Evolutionary conservation across 176 grass and related monocot genomes (phyloP).

Genomic region (Melocanna baccifera): DNA sequence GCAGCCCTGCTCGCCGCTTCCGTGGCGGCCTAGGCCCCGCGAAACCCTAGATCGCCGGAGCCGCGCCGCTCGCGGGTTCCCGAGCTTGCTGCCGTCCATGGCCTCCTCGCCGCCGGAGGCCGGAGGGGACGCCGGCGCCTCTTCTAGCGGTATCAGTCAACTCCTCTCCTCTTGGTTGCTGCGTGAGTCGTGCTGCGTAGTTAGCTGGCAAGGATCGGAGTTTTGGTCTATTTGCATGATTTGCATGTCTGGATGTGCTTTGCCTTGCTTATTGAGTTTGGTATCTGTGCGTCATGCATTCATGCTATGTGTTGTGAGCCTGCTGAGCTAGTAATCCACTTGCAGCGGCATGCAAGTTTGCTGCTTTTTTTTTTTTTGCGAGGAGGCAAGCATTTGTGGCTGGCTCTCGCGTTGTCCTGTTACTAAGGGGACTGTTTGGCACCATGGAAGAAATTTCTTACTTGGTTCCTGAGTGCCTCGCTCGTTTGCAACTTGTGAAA

Average conservation of each 20-base stretch:
- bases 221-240: neutral
- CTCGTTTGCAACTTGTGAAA: neutral
- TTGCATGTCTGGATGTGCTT: neutral
- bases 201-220: neutral
- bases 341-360: constrained; percentile 7
- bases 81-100: neutral
- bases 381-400: neutral
- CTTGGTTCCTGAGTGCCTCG: neutral
- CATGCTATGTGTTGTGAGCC: neutral
- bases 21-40: neutral
- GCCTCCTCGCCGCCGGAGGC: constrained; percentile 17
- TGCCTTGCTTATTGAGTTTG: neutral
- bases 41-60: constrained; percentile 27
- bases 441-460: neutral
- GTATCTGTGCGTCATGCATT: neutral
- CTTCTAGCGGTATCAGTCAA: neutral
- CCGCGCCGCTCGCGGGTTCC: neutral
- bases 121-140: neutral
- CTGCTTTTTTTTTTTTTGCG: neutral
- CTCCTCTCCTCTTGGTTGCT: neutral
- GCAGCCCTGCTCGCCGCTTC: neutral
- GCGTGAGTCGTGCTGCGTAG: neutral
- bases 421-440: neutral
- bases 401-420: neutral
- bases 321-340: neutral